Conservation (phyloP, 495 filamentous ascomycete genomes). For the Talaromyces stipitatus region DNA sequence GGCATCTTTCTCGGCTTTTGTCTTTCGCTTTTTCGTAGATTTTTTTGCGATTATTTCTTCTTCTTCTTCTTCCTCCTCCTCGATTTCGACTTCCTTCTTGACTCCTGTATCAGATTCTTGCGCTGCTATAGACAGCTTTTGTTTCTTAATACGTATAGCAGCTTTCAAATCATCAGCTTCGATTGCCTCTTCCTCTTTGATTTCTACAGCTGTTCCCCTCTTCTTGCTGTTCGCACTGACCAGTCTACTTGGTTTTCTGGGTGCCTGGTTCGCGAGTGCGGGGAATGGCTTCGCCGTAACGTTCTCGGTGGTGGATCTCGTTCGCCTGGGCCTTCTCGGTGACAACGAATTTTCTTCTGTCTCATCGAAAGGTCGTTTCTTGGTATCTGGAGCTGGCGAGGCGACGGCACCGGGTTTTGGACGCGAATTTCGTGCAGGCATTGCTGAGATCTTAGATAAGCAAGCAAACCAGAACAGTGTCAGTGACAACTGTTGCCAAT, state of each 20-base stretch:
- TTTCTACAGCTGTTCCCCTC: background rate
- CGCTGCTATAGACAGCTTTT: background rate
- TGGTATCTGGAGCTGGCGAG: background rate
- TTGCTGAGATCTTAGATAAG: background rate
- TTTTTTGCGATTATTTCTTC: background rate
- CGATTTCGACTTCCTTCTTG: background rate
- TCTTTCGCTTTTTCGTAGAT: conserved; percentile 14
- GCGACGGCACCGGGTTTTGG: background rate
- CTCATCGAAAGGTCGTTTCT: conserved; percentile 21
- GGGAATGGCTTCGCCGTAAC: too few species aligned
- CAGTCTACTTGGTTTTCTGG: background rate
- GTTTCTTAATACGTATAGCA: background rate
- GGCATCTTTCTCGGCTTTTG: conserved; percentile 35
- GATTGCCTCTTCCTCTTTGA: background rate
- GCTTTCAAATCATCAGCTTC: background rate
- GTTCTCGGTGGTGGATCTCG: conserved; percentile 18
- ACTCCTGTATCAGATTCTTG: background rate
- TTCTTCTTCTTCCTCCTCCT: conserved; percentile 3
- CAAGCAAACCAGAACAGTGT: background rate
- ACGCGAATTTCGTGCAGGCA: background rate
- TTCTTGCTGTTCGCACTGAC: background rate
- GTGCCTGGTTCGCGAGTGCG: background rate
- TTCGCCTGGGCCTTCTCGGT: conserved; percentile 30
- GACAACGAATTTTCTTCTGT: conserved; percentile 19
- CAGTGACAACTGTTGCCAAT: background rate